Evolutionary conservation across 345 rosid species (phyloP), one percentile per base, ranked within the genome.

Genomic region (Salix koriyanagi): DNA sequence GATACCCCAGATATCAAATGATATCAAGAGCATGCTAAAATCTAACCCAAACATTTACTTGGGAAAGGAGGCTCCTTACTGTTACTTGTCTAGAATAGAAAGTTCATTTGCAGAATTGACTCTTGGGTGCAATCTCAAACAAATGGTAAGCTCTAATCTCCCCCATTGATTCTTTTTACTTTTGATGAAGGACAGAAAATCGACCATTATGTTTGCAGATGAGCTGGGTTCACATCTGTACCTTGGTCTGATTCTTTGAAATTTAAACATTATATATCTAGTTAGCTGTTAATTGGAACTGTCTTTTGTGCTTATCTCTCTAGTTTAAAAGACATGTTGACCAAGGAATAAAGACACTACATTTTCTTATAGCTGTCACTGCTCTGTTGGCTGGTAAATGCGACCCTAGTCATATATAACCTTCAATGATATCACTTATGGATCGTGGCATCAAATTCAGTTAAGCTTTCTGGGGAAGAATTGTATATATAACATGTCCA

Each of bases 51-150:
- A 85, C 79, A 90, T 95, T 73, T 93, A 85, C 87, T 81, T 91
- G 84, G 97, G 84, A 75, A 95, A 80, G 84, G 97, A 95, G 84
- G 88, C 83, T 32, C 99, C 97, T 30, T 86, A 91, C 83, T 95
- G 97, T 79, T 95, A 83, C 81, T 80, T 95, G 75, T 93, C 97
- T 25, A 84, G 85, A 34, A 81, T 91, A 79, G 99, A 89, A 76
- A 84, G 85, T 78, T 90, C 91, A 62, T 88, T 71, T 52, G 94
- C 91, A 36, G 97, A 93, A 77, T 79, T 95, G 80, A 87, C 88
- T 73, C 74, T 95, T 30, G 99, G 97, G 69, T 95, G 91, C 93
- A 93, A 95, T 88, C 94, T 95, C 77, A 87, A 58, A 71, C 79
- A 77, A 12, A 91, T 95, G 99, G 99, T 93, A 37, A 85, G 71